phyloP scores from a whole-genome alignment of 2,329 filamentous ascomycete species.

The Cytospora chrysosperma region DNA sequence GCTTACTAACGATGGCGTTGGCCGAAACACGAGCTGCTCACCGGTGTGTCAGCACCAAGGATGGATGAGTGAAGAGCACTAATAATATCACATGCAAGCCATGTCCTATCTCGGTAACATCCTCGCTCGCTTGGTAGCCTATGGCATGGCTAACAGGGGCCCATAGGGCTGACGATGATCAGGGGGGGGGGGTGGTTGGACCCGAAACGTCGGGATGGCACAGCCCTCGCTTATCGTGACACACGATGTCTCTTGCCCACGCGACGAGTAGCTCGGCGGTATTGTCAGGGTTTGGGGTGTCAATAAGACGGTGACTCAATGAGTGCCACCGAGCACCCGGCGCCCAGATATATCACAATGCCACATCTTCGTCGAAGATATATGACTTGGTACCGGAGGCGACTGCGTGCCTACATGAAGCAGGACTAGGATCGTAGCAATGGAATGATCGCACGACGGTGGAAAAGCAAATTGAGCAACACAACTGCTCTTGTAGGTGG shows the following conservation, averaged over 20 bases:
- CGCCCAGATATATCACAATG: no score
- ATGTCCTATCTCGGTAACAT: neutral
- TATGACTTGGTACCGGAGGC: neutral
- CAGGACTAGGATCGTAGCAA: neutral
- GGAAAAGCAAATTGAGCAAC: no score
- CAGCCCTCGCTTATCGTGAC: neutral
- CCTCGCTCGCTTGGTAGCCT: neutral
- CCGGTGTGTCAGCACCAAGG: neutral
- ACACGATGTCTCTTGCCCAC: neutral
- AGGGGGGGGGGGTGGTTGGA: neutral
- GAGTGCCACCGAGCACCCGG: no score
- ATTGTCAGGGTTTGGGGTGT: neutral
- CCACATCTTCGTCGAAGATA: neutral
- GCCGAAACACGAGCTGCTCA: neutral
- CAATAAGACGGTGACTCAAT: no score
- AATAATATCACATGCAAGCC: neutral
- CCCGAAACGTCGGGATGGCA: neutral
- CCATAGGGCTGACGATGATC: neutral
- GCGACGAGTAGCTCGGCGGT: neutral
- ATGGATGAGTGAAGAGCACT: neutral
- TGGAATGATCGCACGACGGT: no score
- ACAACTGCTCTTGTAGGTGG: no score
- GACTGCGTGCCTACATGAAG: neutral
- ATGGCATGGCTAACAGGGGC: neutral
- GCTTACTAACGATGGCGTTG: neutral